Base-by-base conservation (phyloP, 2,329 filamentous ascomycete species). In the Berkeleyomyces basicola region DNA sequence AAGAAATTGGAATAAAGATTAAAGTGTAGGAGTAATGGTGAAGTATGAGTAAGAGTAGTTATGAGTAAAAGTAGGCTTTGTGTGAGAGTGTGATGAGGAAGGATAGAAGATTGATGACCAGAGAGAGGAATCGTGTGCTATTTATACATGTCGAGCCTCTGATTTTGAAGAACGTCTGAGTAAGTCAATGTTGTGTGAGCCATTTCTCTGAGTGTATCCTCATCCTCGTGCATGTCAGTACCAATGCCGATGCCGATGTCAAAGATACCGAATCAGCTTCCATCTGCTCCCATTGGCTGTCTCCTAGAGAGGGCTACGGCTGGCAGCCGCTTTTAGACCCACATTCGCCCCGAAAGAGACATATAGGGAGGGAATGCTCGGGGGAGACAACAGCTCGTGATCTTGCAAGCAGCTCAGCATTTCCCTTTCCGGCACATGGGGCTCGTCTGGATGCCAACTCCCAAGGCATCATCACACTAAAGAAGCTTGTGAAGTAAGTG, bases 1-100 rank as follows among this genome's bases (percentile, higher is more conserved):
- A 67, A 65, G 47, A 68, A 65, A 66, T 63, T 61, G 68, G 61
- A 58, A 66, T 69, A 65, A 49, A 57, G 49, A 60, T 67, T 59
- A 51, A 63, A 62, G 40, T 57, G 62, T 57, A 68, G 59, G 36
- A 49, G 66, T 66, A 65, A 62, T 64, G 57, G 66, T 61, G 51
- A 62, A 65, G 49, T 66, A 59, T 55, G 3, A 33, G 31, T 53
- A 4, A 23, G 33, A 3, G 11, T 2, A 11, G 33, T 11, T 4
- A n/a, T 9, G 7, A 49, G 16, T 7, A 9, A 7, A 11, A 36
- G 7, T 53, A 49, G 63, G 59, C 67, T 63, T 46, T 49, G 57
- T 61, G 46, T 36, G 31, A 14, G 36, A 14, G 23, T 58, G 53
- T 68, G 66, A 66, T 67, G 67, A 67, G 63, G 61, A 59, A 57